Evolutionary conservation across 2,329 filamentous ascomycete genomes (phyloP), one percentile per base, ranked within the genome.

Genomic region (Xylariaceae sp.): DNA sequence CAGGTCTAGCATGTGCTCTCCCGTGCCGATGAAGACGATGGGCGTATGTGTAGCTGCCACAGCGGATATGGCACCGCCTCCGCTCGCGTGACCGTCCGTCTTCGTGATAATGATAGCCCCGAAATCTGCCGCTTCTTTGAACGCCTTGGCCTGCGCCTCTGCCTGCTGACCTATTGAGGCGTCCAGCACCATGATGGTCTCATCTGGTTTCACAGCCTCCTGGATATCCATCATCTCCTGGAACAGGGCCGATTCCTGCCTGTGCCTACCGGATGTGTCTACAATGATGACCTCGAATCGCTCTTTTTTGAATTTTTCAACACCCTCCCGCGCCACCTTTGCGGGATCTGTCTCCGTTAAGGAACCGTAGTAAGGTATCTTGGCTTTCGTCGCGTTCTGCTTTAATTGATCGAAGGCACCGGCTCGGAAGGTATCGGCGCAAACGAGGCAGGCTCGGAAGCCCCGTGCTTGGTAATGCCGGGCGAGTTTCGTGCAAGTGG

Each of bases 81-180:
- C 94, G 44, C 89, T 89, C 1, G 94, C 94, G 63, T 96, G 90
- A 60, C 94, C 94, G 68, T 99, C 94, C 0, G 92, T 97, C 77
- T 99, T 99, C 49, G 94, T 99, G 68, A 99, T 96, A 68, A 99
- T 96, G 66, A 99, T 99, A 61, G 94, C 91, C 68, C 94, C 94
- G 65, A 97, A 99, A 70, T 96, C 90, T 32, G 94, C 92, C 0
- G 92, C 89, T 61, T 95, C 91, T 71, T 99, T 99, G 83, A 99
- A 99, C 0, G 94, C 94, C 65, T 95, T 87, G 49, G 90, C 91
- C 70, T 99, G 94, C 1, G 89, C 85, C 72, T 99, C 94, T 6
- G 94, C 94, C 62, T 94, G 89, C 69, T 99, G 94, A 68, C 94
- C 94, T 63, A 99, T 99, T 32, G 89, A 95, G 22, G 92, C 88